Base-by-base conservation (phyloP, 495 filamentous ascomycete species). In the Penicillium parvum region DNA sequence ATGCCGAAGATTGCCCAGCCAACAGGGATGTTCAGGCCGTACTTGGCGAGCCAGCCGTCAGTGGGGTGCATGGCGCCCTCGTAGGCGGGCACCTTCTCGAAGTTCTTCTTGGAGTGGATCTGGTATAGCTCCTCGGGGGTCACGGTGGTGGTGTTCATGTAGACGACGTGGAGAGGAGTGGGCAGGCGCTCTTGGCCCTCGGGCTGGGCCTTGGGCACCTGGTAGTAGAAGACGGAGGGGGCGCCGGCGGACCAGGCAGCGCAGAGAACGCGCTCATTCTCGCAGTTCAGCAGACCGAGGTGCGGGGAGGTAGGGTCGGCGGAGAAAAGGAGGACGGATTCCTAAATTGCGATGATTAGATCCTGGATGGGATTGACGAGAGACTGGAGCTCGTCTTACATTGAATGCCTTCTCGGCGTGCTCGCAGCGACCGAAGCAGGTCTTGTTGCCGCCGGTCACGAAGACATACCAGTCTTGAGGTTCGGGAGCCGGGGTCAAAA, bases 361-460 rank as follows among this genome's bases (percentile, higher is more conserved):
- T 32, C 32, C 43, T 28, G 41, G 41, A 12, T 1, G 8, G n/a
- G n/a, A 20, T 29, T 16, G 21, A 39, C 32, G 32, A 32, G 14
- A 25, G 10, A 43, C 8, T 26, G 17, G 27, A 15, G 32, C 32
- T 23, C 19, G 18, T 60, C 71, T 47, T 61, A 80, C 74, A 50
- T 81, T 81, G 65, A 77, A 82, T 0, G 73, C 72, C 49, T 67
- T 68, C 14, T 78, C 72, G 20, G 73, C 71, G 4, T 61, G 60
- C 8, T 45, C 71, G 60, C 79, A 85, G 45, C 72, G 62, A 41
- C 72, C 88, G 55, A 79, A 88, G 72, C 90, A 96, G 20, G 88
- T 90, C 71, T 84, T 88, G 68, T 95, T 94, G 29, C 86, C 81
- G 37, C 90, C 90, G 1, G 84, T 87, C 37, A 94, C 64, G 57